Percentiles rank a stretch among this genome's conserved stretches.
Evolutionary conservation across 495 filamentous ascomycete species (phyloP).

Genomic region (Lasiosphaeria ovina): DNA sequence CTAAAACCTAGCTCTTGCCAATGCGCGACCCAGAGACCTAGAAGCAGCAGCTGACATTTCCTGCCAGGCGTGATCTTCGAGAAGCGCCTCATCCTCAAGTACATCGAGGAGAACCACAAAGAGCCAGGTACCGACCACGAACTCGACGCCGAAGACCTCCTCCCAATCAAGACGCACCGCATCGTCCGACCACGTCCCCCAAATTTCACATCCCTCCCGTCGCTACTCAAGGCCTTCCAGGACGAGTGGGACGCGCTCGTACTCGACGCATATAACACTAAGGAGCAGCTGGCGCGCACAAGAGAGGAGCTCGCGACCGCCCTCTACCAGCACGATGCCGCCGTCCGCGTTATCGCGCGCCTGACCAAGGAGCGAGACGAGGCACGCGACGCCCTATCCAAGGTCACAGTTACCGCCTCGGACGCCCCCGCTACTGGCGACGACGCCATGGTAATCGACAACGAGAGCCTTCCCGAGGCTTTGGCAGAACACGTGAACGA

Average conservation of each 20-base stretch:
- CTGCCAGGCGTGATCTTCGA: constrained; percentile 80
- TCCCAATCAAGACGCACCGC: constrained; percentile 79
- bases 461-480: constrained; percentile 64
- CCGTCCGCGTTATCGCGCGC: constrained; percentile 86
- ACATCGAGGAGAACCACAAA: constrained; percentile 89
- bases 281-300: constrained; percentile 83
- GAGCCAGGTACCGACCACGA: constrained; percentile 92
- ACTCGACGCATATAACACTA: constrained; percentile 82
- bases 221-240: constrained; percentile 94
- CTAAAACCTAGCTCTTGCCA: background rate
- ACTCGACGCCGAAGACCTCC: constrained; percentile 77
- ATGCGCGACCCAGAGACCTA: constrained; percentile 1
- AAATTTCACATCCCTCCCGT: constrained; percentile 92
- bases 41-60: constrained; percentile 23
- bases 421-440: constrained; percentile 54
- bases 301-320: constrained; percentile 90
- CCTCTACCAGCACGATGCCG: constrained; percentile 95
- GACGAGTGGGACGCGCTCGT: constrained; percentile 97
- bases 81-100: constrained; percentile 90
- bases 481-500: constrained; percentile 73
- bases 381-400: constrained; percentile 86
- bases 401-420: constrained; percentile 64
- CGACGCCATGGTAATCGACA: constrained; percentile 91
- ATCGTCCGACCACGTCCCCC: constrained; percentile 86
- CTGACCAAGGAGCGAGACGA: constrained; percentile 88